phyloP scores from a whole-genome alignment of 148 eudicot genomes.

The Rhododendron simsii region DNA sequence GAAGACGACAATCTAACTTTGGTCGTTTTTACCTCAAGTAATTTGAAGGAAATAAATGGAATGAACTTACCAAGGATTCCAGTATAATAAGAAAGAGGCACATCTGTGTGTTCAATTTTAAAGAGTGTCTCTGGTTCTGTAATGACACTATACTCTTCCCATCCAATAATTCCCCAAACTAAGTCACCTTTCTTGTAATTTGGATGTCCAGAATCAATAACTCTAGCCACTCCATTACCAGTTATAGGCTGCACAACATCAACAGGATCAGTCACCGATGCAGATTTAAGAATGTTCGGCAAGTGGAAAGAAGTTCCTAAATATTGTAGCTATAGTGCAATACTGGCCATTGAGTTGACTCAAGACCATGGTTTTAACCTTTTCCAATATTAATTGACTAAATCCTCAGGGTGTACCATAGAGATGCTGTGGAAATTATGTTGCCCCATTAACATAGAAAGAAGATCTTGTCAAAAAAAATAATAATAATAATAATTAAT shows the following conservation, averaged over 20 bases:
- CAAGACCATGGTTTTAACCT: neutral
- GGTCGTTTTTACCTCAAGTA: neutral
- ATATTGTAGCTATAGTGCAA: neutral
- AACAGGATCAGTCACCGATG: neutral
- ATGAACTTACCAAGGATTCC: conserved; percentile 58
- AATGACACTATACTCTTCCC: conserved; percentile 56
- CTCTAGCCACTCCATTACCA: conserved; percentile 57
- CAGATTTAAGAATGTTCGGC: neutral
- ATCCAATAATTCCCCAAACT: conserved; percentile 51
- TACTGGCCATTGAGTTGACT: neutral
- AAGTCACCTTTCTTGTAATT: conserved; percentile 45
- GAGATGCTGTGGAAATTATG: neutral
- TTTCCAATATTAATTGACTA: neutral
- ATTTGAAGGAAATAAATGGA: neutral
- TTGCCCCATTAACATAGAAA: neutral
- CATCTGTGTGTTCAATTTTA: conserved; percentile 56
- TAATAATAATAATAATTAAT: too few species aligned
- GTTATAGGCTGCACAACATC: conserved; percentile 35
- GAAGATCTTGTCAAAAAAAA: too few species aligned
- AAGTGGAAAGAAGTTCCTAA: neutral
- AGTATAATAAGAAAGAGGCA: conserved; percentile 65
- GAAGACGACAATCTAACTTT: too few species aligned
- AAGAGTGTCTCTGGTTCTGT: conserved; percentile 5
- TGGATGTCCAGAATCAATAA: conserved; percentile 50
- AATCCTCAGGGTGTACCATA: neutral